Base-by-base conservation (phyloP, 768 basidiomycete genomes). In the Boletus subparvulus region DNA sequence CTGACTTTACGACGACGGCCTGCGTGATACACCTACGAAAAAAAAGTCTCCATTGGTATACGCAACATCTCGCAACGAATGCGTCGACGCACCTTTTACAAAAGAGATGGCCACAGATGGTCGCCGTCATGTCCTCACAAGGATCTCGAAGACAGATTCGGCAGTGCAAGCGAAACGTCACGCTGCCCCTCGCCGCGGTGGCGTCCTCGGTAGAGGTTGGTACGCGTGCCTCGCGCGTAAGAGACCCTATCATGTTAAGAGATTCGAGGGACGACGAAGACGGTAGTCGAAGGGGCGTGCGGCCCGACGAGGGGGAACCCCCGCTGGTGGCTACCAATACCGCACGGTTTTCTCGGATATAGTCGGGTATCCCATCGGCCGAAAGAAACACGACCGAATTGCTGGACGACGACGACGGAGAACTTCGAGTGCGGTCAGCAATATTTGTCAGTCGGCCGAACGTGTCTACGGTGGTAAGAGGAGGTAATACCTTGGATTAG, bases 81-180 rank as follows among this genome's bases (percentile, higher is more conserved):
- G 19, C 17, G 8, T n/a, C 19, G 5, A 41, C 79, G 24, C 54
- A 84, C 84, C 74, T 55, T 52, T 81, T 76, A 61, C 85, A 86
- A 59, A 86, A 86, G 17, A 86, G 61, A 58, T 86, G 85, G 4
- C 85, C 85, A 61, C 85, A 86, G 68, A 83, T 80, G 5, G 81
- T 84, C 21, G 79, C 83, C 3, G 81, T 84, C 44, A 79, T 76
- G 55, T 83, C 77, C 36, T 78, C 75, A 50, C 81, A 82, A 1
- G 77, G 75, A 50, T 84, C 77, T 26, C 70, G 65, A 6, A 73
- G 69, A 59, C 83, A 85, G 1, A 76, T 67, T 28, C 85, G 77
- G 54, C 82, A 85, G 46, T 83, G 78, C 47, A 83, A 63, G 6
- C 65, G 63, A 42, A 63, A 54, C 30, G 45, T 42, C 57, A 19